Evolutionary conservation across 164 flowering plant species (phyloP), one percentile per base, ranked within the genome.

Genomic region (Houttuynia cordata): DNA sequence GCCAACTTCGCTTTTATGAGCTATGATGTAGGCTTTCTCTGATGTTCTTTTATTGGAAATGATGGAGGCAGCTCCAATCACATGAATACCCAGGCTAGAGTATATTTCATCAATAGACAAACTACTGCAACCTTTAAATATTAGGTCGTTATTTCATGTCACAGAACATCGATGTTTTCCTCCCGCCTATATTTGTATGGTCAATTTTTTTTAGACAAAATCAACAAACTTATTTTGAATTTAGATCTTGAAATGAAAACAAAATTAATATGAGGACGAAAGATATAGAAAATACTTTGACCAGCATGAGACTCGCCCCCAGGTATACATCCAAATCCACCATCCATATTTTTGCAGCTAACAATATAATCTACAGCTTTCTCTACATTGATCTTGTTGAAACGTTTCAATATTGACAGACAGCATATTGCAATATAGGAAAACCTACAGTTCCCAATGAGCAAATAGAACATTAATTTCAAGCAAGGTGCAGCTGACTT

Each of bases 231-330:
- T 45, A 12, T 2, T 12, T 17, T 45, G 45, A 45, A 45, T 14
- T 45, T 45, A 2, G 13, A 12, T 2, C 49, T 45, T 17, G 17
- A 45, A 12, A 14, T 8, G 49, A 18, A n/a, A 34, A 0, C n/a
- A n/a, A 34, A 30, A 34, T 18, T 9, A 25, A 8, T 37, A 57
- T 18, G 17, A 25, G 15, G 20, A 57, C 6, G 22, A 30, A 57
- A 10, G 20, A 17, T 34, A 45, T 45, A 51, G 18, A 0, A 50
- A 42, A 22, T 81, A 91, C 96, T 84, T 76, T 92, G 98, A 24
- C 98, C 97, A 6, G 97, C 81, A 77, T 87, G 96, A 45, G 98
- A 92, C 70, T 89, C 98, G 42, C 74, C 96, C 64, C 98, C 97
- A 76, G 98, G 97, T 17, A 81, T 81, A 75, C 98, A 79, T 68